Percentiles rank a stretch among this genome's conserved stretches.
Evolutionary conservation across 1,284 basidiomycete species (phyloP).

Genomic region (Sanghuangporus sanghuang): DNA sequence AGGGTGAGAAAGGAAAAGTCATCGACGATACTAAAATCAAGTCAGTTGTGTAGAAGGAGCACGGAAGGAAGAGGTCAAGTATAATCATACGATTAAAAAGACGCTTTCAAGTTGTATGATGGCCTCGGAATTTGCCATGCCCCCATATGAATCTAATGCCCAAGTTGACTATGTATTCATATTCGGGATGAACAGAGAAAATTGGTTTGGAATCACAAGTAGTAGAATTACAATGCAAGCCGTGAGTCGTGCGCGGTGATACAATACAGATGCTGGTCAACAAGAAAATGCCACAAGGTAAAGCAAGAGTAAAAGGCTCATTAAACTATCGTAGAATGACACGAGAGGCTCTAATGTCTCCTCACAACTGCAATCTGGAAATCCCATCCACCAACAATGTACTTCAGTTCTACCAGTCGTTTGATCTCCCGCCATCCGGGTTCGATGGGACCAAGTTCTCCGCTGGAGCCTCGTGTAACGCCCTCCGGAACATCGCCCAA

Average conservation of each 20-base stretch:
- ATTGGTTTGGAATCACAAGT: neutral
- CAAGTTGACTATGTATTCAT: too few species aligned
- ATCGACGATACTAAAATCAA: too few species aligned
- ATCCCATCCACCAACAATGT: conserved; percentile 74
- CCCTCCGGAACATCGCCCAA: conserved; percentile 32
- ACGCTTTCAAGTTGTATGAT: too few species aligned
- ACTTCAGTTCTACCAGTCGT: conserved; percentile 74
- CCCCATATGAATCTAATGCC: too few species aligned
- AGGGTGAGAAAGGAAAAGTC: too few species aligned
- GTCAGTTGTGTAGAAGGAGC: too few species aligned
- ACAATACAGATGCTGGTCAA: neutral
- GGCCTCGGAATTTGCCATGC: too few species aligned
- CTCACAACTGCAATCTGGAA: conserved; percentile 76
- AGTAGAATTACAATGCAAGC: neutral
- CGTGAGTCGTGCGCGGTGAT: neutral
- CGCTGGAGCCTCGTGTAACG: conserved; percentile 10
- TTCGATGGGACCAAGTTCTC: conserved; percentile 38
- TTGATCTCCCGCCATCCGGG: conserved; percentile 80
- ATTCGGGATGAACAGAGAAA: neutral
- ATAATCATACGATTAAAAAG: too few species aligned
- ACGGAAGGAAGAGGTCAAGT: too few species aligned
- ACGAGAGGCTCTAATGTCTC: conserved; percentile 41
- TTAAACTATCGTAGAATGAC: neutral
- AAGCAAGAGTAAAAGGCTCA: neutral
- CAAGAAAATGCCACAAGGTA: neutral